Base-by-base conservation (phyloP, 1,139 yeast species). In the Martiniozyma asiatica region DNA sequence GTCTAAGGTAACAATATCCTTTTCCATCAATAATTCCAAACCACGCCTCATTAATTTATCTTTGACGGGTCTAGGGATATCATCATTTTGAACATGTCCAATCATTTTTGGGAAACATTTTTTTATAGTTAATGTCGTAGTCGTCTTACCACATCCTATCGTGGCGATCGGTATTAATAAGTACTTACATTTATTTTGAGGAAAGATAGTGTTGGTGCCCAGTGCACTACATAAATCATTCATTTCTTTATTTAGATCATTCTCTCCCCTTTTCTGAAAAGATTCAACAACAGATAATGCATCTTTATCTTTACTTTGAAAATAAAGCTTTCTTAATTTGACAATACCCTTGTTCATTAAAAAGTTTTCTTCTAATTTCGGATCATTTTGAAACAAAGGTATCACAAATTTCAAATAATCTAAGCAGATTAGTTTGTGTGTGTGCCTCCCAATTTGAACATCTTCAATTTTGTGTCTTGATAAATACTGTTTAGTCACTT, bases 71-170 rank as follows among this genome's bases (percentile, higher is more conserved):
- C 59, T 60, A 2, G 65, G 56, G 21, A 84, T 62, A 42, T 84
- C 71, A 53, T 89, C 98, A 50, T 82, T 87, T 49, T 85, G 95
- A n/a, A 82, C 63, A 44, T 78, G 84, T 0, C 68, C 74, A 10
- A 49, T 32, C 79, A 94, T 77, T 1, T 53, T 48, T 0, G 78
- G 73, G 34, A 61, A 76, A 17, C 87, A 48, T 8, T 63, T 50
- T 1, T 50, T 43, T 26, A 89, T 56, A 0, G 89, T 75, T 27
- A 68, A 53, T 4, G 84, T 71, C 0, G 82, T 68, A 0, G 96
- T 84, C 0, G 97, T 85, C 50, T 92, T 92, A 7, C 99, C 99
- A 51, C 96, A 84, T 0, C 97, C 98, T 30, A 89, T 69, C 0
- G 95, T 84, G 0, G 97, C 85, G 10, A 87, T 72, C 0, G 97